Evolutionary conservation across 2,329 filamentous ascomycete genomes (phyloP), one percentile per base, ranked within the genome.

Genomic region (Botrytis fragariae): DNA sequence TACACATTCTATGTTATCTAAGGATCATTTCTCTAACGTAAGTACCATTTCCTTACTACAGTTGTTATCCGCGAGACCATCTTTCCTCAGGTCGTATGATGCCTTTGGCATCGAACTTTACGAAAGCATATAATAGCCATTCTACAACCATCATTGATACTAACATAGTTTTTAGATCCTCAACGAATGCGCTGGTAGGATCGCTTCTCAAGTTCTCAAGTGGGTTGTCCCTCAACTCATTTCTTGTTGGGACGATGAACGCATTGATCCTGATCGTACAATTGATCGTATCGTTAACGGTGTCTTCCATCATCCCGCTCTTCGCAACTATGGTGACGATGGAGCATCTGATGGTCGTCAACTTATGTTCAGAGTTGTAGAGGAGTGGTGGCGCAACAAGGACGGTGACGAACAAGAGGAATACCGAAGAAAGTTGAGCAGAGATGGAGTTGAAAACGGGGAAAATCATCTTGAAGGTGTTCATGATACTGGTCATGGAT

Each of bases 1-100:
- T 0, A 98, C 95, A 1, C 95, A 98, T 84, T 97, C 93, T 32
- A 97, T 97, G 95, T 85, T 98, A 70, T 94, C 94, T 74, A 98
- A 98, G 84, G 95, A 98, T 79, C 95, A 98, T 83, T 98, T 98
- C 82, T 83, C 86, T 78, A 81, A 81, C 35, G 78, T 79, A 75
- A 70, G 77, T 76, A 44, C 18, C 2, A 25, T 45, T 12, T 29
- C 20, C 4, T 32, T 1, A 6, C 10, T 25, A n/a, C 22, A 51
- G 6, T 22, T 35, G 14, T 32, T 32, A 42, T 25, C 65, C 20
- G 10, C 37, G 32, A 42, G 39, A n/a, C 29, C 18, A 25, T 25
- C 29, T 35, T 69, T 18, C n/a, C n/a, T 14, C 4, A 7, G 48
- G 4, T 51, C 48, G 25, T 1, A 51, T 51, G 48, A 51, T 51